Base-by-base conservation (phyloP, 768 basidiomycete species). In the Hemileccinum rubropunctum region DNA sequence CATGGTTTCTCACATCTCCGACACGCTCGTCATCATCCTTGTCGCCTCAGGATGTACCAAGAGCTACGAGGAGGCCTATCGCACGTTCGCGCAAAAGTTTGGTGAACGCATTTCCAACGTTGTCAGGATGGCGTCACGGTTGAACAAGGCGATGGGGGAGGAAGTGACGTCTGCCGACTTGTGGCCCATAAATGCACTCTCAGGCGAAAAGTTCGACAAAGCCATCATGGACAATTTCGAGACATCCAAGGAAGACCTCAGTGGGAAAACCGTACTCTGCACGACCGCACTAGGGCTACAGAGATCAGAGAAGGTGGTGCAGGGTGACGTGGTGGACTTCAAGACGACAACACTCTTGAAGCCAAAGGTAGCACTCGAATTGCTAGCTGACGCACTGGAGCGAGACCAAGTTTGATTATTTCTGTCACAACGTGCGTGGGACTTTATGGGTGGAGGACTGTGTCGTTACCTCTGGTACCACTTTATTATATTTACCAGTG, bases 81-180 rank as follows among this genome's bases (percentile, higher is more conserved):
- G 66, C 48, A 37, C 30, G 0, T 68, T 68, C 51, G 59, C 66
- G 4, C 66, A 66, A 57, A 63, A 62, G 52, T 70, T 71, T 17
- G 69, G 67, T 5, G 69, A 70, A 42, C 69, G 66, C 8, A 40
- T 69, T 6, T 65, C 66, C 42, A 71, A 69, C 42, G 53, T 69
- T 1, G 69, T 71, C 32, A 67, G 60, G 45, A 58, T 66, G 64
- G 63, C 70, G 0, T 41, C 57, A 1, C 58, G 65, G 33, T 36
- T 69, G 30, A 68, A 70, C 56, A 80, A 76, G 60, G 77, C 76
- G 11, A 74, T 83, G 42, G 81, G 82, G 1, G 79, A 83, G 61
- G 78, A 77, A 44, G 71, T 85, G 40, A 79, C 78, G 2, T 77
- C 75, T 2, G 78, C 76, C 45, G 82, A 84, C 54, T 58, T 84